Evolutionary conservation across 345 rosid species (phyloP).

Genomic region (Hypericum perforatum): DNA sequence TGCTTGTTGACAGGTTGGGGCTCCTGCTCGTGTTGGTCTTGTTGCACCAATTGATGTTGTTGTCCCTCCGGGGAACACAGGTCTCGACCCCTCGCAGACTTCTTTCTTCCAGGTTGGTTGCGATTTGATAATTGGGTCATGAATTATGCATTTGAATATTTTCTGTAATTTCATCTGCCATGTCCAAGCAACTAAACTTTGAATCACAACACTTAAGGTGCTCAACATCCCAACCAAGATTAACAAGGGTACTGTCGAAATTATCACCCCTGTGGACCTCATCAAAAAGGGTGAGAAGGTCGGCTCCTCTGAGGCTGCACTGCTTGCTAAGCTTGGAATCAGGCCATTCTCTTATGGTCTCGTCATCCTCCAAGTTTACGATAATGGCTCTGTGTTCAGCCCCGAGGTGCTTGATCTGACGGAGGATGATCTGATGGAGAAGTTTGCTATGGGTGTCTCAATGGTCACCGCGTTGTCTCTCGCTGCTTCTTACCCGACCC

Average conservation of each 20-base stretch:
- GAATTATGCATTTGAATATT: not conserved
- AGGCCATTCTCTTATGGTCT: constrained; percentile 96
- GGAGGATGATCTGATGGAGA: constrained; percentile 64
- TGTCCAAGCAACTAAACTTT: not conserved
- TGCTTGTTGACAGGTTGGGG: constrained; percentile 56
- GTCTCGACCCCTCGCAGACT: constrained; percentile 95
- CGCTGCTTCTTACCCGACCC: constrained; percentile 73
- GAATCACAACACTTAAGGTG: constrained; percentile 27
- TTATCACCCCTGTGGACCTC: constrained; percentile 85
- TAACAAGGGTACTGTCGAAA: constrained; percentile 98
- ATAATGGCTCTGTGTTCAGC: constrained; percentile 77
- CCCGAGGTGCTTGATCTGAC: constrained; percentile 82
- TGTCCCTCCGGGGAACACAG: constrained; percentile 93
- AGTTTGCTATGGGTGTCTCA: constrained; percentile 72
- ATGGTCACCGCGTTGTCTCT: constrained; percentile 60
- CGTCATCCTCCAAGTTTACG: constrained; percentile 56
- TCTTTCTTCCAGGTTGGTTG: constrained; percentile 77
- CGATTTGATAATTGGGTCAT: not conserved
- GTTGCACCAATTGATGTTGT: constrained; percentile 90
- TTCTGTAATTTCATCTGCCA: not conserved
- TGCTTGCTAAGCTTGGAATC: constrained; percentile 77
- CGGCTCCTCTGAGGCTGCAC: constrained; percentile 93
- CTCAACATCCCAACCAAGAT: constrained; percentile 94
- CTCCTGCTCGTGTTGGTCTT: constrained; percentile 98
- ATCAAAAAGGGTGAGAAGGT: constrained; percentile 95